Evolutionary conservation across 192 early-diverging fungal genomes (phyloP), one percentile per base, ranked within the genome.

Genomic region (Coemansia interrupta): DNA sequence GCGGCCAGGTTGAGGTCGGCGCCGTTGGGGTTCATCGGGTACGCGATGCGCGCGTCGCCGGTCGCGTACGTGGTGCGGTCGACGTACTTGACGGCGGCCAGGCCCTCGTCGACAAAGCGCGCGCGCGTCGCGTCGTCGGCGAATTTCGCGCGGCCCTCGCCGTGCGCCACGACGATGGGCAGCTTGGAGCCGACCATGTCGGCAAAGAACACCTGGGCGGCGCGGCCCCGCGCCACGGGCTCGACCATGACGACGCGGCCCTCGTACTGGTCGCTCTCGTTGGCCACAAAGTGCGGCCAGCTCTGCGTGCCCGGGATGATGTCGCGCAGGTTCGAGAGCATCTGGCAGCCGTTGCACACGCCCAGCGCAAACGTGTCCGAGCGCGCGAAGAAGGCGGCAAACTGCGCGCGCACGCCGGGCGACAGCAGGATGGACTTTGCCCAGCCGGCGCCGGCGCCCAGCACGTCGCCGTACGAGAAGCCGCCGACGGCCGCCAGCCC

Each of bases 281-380:
- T 99, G 56, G 85, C 83, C 51, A 89, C 84, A 78, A 99, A 97
- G 58, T 83, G 64, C 8, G 97, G 97, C 97, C 97, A 99, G 52
- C 79, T 59, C 18, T 85, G 80, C 0, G 93, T 83, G n/a, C 74
- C 80, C 23, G 94, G 92, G 54, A 98, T 93, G 61, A 96, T 63
- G 30, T 87, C 87, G 9, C 85, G 76, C 64, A 99, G 83, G 48
- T 90, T 88, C 11, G 89, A 84, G 43, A 99, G 67, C 89, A 98
- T 95, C 73, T 99, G 96, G 73, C 96, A 99, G 47, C 97, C 97
- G 70, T 98, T 99, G 83, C 97, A 99, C 44, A 98, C 90, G 45
- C 96, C 97, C 45, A 99, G 70, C 7, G 90, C 84, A 79, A 99
- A 99, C 11, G 97, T 98, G 63, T 97, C 88, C 17, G 81, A 42